Conservation (phyloP, 441 rosid species). For the Adansonia madagascariensis region DNA sequence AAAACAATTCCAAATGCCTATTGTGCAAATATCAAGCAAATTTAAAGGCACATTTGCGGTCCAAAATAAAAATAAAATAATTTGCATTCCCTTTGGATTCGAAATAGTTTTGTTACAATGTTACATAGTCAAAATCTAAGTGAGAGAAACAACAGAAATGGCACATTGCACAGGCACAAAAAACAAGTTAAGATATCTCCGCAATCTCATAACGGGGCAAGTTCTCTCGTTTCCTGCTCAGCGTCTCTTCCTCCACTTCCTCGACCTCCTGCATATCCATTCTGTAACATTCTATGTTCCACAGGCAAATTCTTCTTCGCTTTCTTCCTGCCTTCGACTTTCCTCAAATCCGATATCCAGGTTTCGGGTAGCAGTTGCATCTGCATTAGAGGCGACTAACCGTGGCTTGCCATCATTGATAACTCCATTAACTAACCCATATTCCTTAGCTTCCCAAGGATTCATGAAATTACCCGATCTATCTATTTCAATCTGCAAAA, state of each 20-base stretch:
- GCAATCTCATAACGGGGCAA: constrained; percentile 8
- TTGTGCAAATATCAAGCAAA: not conserved
- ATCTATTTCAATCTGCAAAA: constrained; percentile 64
- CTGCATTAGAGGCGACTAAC: constrained; percentile 65
- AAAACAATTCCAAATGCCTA: not conserved
- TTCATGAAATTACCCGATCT: constrained; percentile 80
- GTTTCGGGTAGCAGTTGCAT: constrained; percentile 76
- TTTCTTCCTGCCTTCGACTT: constrained; percentile 61
- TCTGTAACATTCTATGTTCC: constrained; percentile 52
- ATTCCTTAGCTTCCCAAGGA: constrained; percentile 88
- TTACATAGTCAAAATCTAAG: not conserved
- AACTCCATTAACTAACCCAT: constrained; percentile 75
- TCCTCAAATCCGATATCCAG: constrained; percentile 68
- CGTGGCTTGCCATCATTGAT: constrained; percentile 89
- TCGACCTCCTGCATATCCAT: constrained; percentile 36
- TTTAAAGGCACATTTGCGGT: not conserved
- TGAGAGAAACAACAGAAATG: not conserved
- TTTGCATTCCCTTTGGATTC: not conserved
- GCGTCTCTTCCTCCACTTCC: constrained; percentile 35
- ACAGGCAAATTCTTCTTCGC: constrained; percentile 58
- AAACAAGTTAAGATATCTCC: too few relatives aligned
- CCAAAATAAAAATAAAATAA: not conserved
- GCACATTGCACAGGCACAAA: too few relatives aligned
- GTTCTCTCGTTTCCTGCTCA: constrained; percentile 34
- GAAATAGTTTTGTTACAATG: not conserved